These are phyloP conservation scores for Herpetomonas tarakana DNA, from an alignment of 208 protist species.

Conservation along the genomic window DNA sequence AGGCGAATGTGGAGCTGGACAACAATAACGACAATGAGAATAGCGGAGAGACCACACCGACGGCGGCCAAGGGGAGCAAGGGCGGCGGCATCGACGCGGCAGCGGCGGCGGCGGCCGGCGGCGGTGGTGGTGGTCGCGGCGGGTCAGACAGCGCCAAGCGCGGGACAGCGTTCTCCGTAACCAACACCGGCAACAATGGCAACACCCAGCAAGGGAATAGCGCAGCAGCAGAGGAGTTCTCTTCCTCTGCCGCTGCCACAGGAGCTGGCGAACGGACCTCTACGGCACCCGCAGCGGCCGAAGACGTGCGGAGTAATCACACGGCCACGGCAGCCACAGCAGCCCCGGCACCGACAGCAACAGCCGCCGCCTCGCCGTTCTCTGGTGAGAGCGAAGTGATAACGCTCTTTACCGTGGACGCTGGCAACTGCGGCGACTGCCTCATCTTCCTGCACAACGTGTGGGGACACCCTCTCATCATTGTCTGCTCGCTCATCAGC, in stretches of 20 bases:
- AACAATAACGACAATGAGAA: background rate
- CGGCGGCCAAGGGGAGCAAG: background rate
- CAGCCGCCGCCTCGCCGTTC: conserved; percentile 4
- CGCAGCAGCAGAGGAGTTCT: too few relatives aligned
- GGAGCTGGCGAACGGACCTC: background rate
- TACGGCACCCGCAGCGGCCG: background rate
- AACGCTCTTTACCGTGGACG: conserved; percentile 65
- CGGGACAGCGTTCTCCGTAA: background rate
- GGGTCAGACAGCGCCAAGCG: background rate
- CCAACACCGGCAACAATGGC: background rate
- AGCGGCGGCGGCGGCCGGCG: too few relatives aligned
- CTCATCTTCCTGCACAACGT: conserved; percentile 76
- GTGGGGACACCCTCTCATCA: conserved; percentile 68
- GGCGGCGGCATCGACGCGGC: too few relatives aligned
- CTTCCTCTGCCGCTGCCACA: too few relatives aligned
- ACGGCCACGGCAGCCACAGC: background rate
- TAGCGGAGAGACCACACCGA: background rate
- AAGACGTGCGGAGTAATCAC: background rate
- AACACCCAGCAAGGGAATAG: background rate
- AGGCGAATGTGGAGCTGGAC: background rate
- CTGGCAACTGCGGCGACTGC: conserved; percentile 49
- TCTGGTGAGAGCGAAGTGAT: conserved; percentile 52
- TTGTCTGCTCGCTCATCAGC: conserved; percentile 44
- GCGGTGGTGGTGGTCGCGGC: too few relatives aligned
- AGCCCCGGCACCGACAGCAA: background rate